phyloP scores from a whole-genome alignment of 768 basidiomycete species.

The Leccinum incarnatum region DNA sequence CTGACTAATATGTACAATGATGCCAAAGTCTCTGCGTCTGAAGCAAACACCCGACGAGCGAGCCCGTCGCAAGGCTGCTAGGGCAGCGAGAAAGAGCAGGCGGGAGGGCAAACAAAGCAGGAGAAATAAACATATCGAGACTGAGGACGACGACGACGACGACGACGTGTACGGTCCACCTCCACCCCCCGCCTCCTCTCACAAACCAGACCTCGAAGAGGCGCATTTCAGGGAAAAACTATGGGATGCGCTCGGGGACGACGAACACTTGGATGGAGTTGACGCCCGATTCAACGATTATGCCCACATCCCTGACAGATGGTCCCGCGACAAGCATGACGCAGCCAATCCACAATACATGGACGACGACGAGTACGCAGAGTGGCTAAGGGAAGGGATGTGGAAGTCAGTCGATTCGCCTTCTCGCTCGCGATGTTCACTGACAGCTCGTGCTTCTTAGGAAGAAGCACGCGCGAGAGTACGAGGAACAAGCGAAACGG shows the following conservation, averaged over 20 bases:
- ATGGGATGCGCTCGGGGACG: constrained; percentile 68
- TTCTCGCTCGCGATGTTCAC: neutral
- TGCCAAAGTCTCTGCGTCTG: constrained; percentile 50
- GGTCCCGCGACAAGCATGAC: constrained; percentile 48
- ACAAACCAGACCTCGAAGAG: constrained; percentile 55
- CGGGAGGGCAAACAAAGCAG: constrained; percentile 3
- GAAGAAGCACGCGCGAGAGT: constrained; percentile 65
- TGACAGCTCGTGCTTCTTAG: constrained; percentile 33
- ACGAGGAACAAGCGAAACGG: constrained; percentile 56
- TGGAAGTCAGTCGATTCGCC: constrained; percentile 53
- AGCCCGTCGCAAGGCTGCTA: constrained; percentile 40
- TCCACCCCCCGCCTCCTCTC: constrained; percentile 21
- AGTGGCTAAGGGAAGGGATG: constrained; percentile 86
- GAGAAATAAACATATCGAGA: neutral
- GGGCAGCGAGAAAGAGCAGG: neutral
- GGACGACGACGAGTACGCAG: constrained; percentile 86
- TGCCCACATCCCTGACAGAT: constrained; percentile 70
- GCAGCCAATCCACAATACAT: constrained; percentile 45
- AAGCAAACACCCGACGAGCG: constrained; percentile 57
- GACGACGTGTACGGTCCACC: constrained; percentile 22
- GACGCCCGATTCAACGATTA: constrained; percentile 66
- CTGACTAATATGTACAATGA: constrained; percentile 25
- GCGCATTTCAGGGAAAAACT: constrained; percentile 68
- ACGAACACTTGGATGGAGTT: constrained; percentile 62
- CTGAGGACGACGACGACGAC: constrained; percentile 3